Evolutionary conservation across 2,329 filamentous ascomycete species (phyloP).

Genomic region (Nemania sp.): DNA sequence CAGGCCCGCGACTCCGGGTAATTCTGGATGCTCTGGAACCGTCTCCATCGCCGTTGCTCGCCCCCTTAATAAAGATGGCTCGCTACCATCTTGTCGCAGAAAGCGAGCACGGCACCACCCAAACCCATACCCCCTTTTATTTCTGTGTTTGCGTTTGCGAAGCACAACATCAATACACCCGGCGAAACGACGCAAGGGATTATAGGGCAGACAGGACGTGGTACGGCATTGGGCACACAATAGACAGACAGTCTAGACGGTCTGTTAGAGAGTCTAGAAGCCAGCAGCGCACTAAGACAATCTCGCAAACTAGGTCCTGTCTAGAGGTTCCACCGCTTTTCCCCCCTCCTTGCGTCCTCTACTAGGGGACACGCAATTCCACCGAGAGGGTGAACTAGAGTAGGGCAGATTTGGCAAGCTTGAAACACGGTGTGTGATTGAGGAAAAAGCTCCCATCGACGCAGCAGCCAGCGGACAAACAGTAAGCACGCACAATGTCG

Average conservation of each 20-base stretch:
- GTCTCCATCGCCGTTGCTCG: constrained; percentile 1
- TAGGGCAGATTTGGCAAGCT: too few species aligned
- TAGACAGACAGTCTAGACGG: not conserved
- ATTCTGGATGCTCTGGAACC: constrained; percentile 12
- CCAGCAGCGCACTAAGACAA: not conserved
- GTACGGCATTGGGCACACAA: not conserved
- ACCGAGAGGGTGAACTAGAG: too few species aligned
- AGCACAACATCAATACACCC: too few species aligned
- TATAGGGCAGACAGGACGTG: not conserved
- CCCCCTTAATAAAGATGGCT: too few species aligned
- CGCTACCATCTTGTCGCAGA: not conserved
- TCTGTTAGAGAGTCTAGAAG: not conserved
- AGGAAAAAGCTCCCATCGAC: too few species aligned
- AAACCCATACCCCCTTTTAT: too few species aligned
- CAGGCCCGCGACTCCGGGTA: constrained; percentile 28
- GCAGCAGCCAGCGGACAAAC: not conserved
- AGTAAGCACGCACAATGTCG: constrained; percentile 34
- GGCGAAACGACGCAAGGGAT: not conserved
- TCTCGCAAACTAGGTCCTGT: too few species aligned
- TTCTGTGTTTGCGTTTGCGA: too few species aligned
- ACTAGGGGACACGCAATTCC: too few species aligned
- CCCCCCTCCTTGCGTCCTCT: too few species aligned
- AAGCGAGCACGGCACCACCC: not conserved
- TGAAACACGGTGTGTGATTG: too few species aligned
- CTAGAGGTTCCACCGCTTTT: too few species aligned